A percentile compares a stretch with the other conserved stretches of the same genome.
Conservation (phyloP, 768 basidiomycete species). For the Lactarius pseudohatsudake region DNA sequence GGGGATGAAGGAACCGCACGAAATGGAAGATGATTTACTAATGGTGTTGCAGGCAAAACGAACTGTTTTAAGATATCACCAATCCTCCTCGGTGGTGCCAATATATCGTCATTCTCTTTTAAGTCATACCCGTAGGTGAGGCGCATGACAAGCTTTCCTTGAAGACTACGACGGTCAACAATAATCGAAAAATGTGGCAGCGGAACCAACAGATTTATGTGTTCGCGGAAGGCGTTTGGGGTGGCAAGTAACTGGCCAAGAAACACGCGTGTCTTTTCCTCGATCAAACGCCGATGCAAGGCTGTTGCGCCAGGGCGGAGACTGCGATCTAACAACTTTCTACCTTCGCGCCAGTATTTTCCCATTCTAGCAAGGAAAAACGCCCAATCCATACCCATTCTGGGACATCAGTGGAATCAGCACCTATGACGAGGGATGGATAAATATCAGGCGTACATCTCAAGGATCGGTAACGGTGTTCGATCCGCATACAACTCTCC, state of each 20-base stretch:
- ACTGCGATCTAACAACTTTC: neutral
- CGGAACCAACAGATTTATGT: neutral
- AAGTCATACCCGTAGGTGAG: neutral
- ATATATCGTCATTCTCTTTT: neutral
- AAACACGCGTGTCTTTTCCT: neutral
- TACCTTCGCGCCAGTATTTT: neutral
- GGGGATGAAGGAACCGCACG: neutral
- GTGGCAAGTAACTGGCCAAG: neutral
- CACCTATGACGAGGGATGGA: too few species aligned
- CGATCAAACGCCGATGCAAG: neutral
- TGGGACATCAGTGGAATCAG: neutral
- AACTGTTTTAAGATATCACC: neutral
- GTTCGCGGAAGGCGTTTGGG: neutral
- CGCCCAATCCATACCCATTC: neutral
- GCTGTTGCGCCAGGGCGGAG: slow-evolving; percentile 1
- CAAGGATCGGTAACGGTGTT: neutral
- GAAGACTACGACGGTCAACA: neutral
- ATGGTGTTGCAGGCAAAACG: neutral
- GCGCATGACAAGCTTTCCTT: neutral
- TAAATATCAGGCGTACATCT: neutral
- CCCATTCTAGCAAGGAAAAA: neutral
- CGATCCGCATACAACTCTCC: slow-evolving; percentile 5
- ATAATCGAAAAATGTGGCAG: neutral
- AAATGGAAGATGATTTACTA: slow-evolving; percentile 1
- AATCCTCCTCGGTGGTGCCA: neutral